A percentile compares a stretch with the other conserved stretches of the same genome.
These are phyloP conservation scores for Candida multigemmis DNA, from an alignment of 805 yeast species.

Conservation along the genomic window DNA sequence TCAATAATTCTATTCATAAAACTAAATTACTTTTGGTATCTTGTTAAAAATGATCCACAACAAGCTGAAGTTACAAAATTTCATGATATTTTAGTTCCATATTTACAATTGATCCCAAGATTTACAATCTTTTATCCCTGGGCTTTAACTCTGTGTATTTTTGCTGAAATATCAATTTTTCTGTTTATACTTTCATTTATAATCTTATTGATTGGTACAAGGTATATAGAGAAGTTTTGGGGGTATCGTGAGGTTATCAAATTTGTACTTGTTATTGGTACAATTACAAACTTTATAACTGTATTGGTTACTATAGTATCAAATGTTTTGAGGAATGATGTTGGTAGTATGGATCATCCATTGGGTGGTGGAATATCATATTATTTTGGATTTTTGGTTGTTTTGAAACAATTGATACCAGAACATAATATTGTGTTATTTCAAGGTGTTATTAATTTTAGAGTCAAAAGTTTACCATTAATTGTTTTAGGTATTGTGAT, in stretches of 20 bases:
- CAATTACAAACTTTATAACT: slow-evolving; percentile 46
- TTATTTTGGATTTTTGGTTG: slow-evolving; percentile 46
- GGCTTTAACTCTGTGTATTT: slow-evolving; percentile 56
- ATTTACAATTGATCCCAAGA: slow-evolving; percentile 56
- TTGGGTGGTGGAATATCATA: slow-evolving; percentile 45
- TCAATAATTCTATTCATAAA: slow-evolving; percentile 6
- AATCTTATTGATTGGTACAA: slow-evolving; percentile 30
- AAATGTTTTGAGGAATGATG: slow-evolving; percentile 25
- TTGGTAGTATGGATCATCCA: slow-evolving; percentile 31
- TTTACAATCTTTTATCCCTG: slow-evolving; percentile 50
- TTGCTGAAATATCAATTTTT: slow-evolving; percentile 47
- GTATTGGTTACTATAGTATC: slow-evolving; percentile 33
- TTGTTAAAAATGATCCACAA: slow-evolving; percentile 2
- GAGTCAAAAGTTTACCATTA: slow-evolving; percentile 61
- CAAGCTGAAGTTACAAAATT: slow-evolving; percentile 9
- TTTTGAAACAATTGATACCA: slow-evolving; percentile 49
- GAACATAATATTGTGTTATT: slow-evolving; percentile 45
- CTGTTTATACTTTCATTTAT: slow-evolving; percentile 31
- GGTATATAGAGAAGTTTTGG: slow-evolving; percentile 46
- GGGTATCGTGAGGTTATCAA: slow-evolving; percentile 38
- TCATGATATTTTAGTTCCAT: slow-evolving; percentile 42
- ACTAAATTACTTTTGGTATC: slow-evolving; percentile 8
- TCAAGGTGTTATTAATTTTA: slow-evolving; percentile 33
- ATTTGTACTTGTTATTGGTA: slow-evolving; percentile 44
- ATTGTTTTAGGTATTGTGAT: slow-evolving; percentile 20